phyloP scores from a whole-genome alignment of 2,329 filamentous ascomycete species.

The Diaporthe vexans region DNA sequence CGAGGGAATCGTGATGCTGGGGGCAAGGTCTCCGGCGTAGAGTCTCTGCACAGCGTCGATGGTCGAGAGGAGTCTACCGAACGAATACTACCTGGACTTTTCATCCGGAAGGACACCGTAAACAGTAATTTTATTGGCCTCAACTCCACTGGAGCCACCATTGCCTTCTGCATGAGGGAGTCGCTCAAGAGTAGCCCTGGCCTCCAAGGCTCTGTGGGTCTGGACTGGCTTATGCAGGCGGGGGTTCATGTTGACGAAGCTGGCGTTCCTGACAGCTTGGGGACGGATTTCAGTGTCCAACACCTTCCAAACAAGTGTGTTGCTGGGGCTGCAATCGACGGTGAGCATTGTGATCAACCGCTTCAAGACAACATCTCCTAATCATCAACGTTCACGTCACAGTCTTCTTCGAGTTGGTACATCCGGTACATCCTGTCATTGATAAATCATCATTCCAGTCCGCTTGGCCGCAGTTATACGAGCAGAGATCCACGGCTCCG shows the following conservation, averaged over 20 bases:
- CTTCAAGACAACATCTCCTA: neutral
- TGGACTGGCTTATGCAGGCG: neutral
- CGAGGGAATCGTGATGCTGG: neutral
- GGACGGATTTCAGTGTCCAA: neutral
- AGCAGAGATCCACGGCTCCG: neutral
- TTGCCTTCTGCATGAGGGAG: conserved; percentile 10
- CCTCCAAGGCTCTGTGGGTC: neutral
- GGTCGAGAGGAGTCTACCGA: neutral
- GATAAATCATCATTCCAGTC: neutral
- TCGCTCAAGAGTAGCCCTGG: neutral
- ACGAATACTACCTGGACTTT: neutral
- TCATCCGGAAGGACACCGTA: neutral
- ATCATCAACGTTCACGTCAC: neutral
- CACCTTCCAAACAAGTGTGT: neutral
- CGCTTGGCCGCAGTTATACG: neutral
- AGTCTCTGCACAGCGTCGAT: neutral
- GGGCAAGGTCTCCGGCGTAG: neutral
- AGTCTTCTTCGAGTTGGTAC: neutral
- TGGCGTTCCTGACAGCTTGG: neutral
- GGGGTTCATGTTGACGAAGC: conserved; percentile 4
- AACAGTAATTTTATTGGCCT: conserved; percentile 22
- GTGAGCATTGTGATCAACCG: neutral
- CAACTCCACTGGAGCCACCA: neutral
- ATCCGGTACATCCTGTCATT: neutral
- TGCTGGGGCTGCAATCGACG: neutral